phyloP scores from a whole-genome alignment of 192 early-diverging fungal species.

The Backusella parvicylindrica region DNA sequence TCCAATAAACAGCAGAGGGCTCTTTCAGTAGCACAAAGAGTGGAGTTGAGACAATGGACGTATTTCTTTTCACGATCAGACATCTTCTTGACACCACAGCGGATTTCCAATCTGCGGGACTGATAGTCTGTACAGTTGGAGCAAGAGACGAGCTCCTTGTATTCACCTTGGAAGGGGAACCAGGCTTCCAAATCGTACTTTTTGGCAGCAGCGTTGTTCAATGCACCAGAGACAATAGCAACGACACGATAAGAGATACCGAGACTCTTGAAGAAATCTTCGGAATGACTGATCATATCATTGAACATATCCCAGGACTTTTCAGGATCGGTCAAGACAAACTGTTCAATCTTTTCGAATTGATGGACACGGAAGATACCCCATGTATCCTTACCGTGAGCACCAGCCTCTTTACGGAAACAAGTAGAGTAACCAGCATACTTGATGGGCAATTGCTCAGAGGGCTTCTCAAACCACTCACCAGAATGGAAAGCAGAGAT shows the following conservation, averaged over 20 bases:
- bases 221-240: slow-evolving; percentile 93
- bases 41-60: slow-evolving; percentile 97
- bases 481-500: slow-evolving; percentile 94
- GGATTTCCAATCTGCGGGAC: slow-evolving; percentile 90
- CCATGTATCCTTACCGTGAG: slow-evolving; percentile 96
- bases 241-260: slow-evolving; percentile 94
- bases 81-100: slow-evolving; percentile 96
- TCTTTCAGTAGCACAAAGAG: slow-evolving; percentile 93
- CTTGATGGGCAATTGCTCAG: slow-evolving; percentile 87
- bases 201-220: slow-evolving; percentile 99
- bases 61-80: slow-evolving; percentile 92
- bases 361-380: slow-evolving; percentile 99
- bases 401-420: slow-evolving; percentile 99
- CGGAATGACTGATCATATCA: slow-evolving; percentile 86
- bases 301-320: slow-evolving; percentile 99
- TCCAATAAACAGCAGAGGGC: slow-evolving; percentile 94
- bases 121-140: slow-evolving; percentile 99
- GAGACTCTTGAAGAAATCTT: slow-evolving; percentile 95
- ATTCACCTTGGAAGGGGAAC: slow-evolving; percentile 98
- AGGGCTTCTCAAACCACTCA: slow-evolving; percentile 93
- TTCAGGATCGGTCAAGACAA: slow-evolving; percentile 92
- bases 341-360: slow-evolving; percentile 99
- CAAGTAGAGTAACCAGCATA: slow-evolving; percentile 97
- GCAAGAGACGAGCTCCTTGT: slow-evolving; percentile 98
- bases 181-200: slow-evolving; percentile 99